Evolutionary conservation across 331 rosid genomes (phyloP).

Genomic region (Telfairia occidentalis): DNA sequence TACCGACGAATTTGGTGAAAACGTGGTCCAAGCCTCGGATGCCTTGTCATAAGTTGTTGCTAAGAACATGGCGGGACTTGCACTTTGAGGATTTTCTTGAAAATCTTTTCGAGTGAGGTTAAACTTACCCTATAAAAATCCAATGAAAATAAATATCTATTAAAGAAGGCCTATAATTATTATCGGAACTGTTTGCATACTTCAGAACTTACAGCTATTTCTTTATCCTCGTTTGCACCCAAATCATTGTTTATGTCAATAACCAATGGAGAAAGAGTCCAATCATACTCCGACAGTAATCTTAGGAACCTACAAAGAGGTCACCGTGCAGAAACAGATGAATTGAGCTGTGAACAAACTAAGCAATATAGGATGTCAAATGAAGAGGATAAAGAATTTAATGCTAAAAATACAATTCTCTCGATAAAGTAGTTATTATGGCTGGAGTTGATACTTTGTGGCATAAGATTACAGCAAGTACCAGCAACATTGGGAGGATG

Average conservation of each 20-base stretch:
- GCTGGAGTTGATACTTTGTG: neutral
- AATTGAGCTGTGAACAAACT: neutral
- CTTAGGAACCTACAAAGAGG: conserved; percentile 59
- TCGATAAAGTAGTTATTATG: neutral
- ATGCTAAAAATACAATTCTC: neutral
- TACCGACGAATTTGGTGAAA: conserved; percentile 57
- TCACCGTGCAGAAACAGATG: conserved; percentile 6
- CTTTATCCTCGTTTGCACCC: conserved; percentile 42
- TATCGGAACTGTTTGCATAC: neutral
- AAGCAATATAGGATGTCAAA: neutral
- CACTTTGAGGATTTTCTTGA: conserved; percentile 33
- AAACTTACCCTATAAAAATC: conserved; percentile 57
- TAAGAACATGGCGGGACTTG: conserved; percentile 55
- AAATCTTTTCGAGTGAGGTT: conserved; percentile 44
- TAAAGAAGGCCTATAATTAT: conserved; percentile 8
- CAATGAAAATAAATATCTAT: neutral
- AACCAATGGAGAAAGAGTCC: conserved; percentile 68
- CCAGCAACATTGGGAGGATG: too few relatives aligned
- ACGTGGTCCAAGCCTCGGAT: conserved; percentile 84
- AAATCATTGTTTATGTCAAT: conserved; percentile 74
- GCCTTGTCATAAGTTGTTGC: conserved; percentile 70
- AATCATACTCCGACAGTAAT: conserved; percentile 64
- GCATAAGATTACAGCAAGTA: neutral
- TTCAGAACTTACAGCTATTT: conserved; percentile 56
- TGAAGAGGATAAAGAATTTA: neutral